These are phyloP conservation scores for Lophium mytilinum DNA, from an alignment of 495 filamentous ascomycete species.

Conservation along the genomic window DNA sequence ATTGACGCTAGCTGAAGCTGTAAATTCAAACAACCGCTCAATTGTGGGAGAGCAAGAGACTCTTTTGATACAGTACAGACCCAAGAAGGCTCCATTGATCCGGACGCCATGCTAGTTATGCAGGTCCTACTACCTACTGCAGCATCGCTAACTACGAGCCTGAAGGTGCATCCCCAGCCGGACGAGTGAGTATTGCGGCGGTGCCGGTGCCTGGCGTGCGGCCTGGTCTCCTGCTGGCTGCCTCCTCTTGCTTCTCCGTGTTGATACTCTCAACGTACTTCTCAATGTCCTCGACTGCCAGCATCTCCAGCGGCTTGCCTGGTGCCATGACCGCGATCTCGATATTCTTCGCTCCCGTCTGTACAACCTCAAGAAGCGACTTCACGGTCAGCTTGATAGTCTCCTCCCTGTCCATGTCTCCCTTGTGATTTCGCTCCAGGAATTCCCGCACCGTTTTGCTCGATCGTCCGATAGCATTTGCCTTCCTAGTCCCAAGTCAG, in stretches of 20 bases:
- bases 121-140: not conserved
- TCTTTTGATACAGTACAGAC: conserved; percentile 11
- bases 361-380: conserved; percentile 93
- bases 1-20: too few species aligned
- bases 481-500: conserved; percentile 62
- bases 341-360: conserved; percentile 98
- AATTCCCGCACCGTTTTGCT: conserved; percentile 99
- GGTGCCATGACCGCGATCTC: conserved; percentile 98
- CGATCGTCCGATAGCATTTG: conserved; percentile 94
- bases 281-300: conserved; percentile 92
- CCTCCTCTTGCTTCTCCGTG: conserved; percentile 97
- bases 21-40: too few species aligned
- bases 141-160: conserved; percentile 5
- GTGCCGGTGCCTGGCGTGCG: conserved; percentile 67
- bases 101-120: conserved; percentile 20
- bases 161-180: conserved; percentile 35
- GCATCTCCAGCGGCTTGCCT: conserved; percentile 86
- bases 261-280: conserved; percentile 96
- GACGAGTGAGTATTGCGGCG: conserved; percentile 68
- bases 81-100: conserved; percentile 14
- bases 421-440: conserved; percentile 94
- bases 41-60: too few species aligned
- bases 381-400: conserved; percentile 98
- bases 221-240: conserved; percentile 88
- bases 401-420: conserved; percentile 88